Percentiles rank a stretch among this genome's conserved stretches.
These are phyloP conservation scores for Xylaria venustula DNA, from an alignment of 495 filamentous ascomycete species.

Conservation along the genomic window DNA sequence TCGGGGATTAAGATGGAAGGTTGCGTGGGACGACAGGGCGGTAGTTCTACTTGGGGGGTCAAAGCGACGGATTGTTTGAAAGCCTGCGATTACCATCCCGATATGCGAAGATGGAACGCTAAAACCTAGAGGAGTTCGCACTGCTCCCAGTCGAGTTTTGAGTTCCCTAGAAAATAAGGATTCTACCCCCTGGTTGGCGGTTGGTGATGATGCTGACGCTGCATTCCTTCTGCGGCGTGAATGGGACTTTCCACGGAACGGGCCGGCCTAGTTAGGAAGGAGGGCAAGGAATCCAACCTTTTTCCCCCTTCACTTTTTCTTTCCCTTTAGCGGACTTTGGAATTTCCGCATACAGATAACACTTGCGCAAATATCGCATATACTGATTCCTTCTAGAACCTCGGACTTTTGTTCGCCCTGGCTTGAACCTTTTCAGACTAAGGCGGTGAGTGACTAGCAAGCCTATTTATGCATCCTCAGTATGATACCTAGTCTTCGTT, in stretches of 20 bases:
- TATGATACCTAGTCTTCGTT: no score
- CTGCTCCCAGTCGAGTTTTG: no score
- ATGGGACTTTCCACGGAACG: constrained; percentile 1
- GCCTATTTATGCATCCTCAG: no score
- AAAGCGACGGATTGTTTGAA: no score
- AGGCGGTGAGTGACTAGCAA: constrained; percentile 6
- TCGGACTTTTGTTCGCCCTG: not conserved
- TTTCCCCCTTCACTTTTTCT: not conserved
- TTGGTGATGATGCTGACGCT: not conserved
- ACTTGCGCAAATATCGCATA: not conserved
- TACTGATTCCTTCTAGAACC: not conserved
- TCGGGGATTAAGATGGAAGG: not conserved
- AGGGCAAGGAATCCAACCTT: not conserved
- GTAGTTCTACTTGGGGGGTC: no score
- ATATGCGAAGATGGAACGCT: no score
- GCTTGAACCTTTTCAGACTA: not conserved
- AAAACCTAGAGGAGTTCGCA: no score
- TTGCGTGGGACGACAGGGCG: no score
- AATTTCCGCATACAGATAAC: not conserved
- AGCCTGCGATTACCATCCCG: no score
- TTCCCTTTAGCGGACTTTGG: not conserved
- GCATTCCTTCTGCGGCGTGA: not conserved
- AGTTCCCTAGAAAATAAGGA: no score
- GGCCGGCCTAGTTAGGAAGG: constrained; percentile 16
- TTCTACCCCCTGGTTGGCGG: not conserved